These are phyloP conservation scores for Metschnikowia shivogae DNA, from an alignment of 805 yeast species.

Conservation along the genomic window DNA sequence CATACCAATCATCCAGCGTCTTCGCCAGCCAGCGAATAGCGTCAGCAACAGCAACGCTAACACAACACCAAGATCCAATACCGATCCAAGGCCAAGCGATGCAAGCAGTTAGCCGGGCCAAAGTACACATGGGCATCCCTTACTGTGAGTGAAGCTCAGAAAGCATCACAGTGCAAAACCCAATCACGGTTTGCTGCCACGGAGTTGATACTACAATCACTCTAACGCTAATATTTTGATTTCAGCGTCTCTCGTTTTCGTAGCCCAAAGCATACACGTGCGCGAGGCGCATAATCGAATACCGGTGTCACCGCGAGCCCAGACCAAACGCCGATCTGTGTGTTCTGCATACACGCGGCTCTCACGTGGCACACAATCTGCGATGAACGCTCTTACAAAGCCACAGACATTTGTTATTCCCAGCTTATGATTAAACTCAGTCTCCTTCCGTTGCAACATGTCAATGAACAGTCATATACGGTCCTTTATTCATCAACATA, in stretches of 20 bases:
- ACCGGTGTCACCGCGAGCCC: not conserved
- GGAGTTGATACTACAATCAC: too few relatives aligned
- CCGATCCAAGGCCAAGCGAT: not conserved
- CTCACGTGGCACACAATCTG: conserved; percentile 3
- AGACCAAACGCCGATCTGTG: not conserved
- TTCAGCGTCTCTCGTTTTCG: too few relatives aligned
- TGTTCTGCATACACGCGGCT: not conserved
- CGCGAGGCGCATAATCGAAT: too few relatives aligned
- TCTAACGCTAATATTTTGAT: too few relatives aligned
- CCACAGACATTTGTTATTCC: not conserved
- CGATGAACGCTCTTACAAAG: not conserved
- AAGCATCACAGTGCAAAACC: too few relatives aligned
- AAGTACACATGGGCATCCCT: too few relatives aligned
- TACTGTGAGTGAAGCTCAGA: too few relatives aligned
- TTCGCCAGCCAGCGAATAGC: not conserved
- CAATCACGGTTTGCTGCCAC: too few relatives aligned
- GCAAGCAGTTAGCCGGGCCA: too few relatives aligned
- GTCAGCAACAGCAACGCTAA: conserved; percentile 1
- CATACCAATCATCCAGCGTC: not conserved
- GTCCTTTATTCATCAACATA: conserved; percentile 13
- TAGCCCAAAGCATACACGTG: too few relatives aligned
- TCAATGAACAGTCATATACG: conserved; percentile 11
- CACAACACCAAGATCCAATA: not conserved
- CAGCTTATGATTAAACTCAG: conserved; percentile 1
- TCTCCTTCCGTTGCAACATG: conserved; percentile 1